These are phyloP conservation scores for Malus sylvestris DNA, from an alignment of 306 rosid genomes.

Conservation along the genomic window DNA sequence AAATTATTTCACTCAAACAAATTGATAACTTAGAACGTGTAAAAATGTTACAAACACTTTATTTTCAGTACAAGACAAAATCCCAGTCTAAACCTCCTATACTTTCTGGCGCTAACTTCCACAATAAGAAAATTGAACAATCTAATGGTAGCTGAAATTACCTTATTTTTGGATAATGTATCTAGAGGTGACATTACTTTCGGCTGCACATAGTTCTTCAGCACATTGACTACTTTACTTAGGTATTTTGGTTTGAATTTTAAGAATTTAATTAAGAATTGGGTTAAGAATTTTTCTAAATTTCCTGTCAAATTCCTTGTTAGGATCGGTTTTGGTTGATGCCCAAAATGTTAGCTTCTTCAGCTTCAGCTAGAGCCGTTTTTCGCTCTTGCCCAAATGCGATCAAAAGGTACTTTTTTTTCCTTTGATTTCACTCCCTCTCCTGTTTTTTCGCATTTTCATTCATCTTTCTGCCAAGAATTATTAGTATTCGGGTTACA, in stretches of 20 bases:
- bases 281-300: no score
- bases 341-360: no score
- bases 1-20: neutral
- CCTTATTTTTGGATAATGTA: slow-evolving; percentile 83
- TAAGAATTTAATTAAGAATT: no score
- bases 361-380: neutral
- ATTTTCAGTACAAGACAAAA: neutral
- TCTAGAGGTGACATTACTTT: slow-evolving; percentile 70
- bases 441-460: neutral
- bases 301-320: no score
- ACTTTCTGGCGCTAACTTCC: neutral
- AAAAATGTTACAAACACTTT: neutral
- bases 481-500: neutral
- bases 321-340: no score
- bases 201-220: slow-evolving; percentile 80
- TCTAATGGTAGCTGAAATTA: slow-evolving; percentile 23
- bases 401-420: neutral
- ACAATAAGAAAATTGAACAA: neutral
- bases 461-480: neutral
- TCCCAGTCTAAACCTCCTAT: neutral
- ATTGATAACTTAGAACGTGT: neutral
- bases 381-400: neutral
- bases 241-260: no score
- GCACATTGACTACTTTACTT: no score
- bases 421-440: neutral